Conservation (phyloP, 2,329 filamentous ascomycete species). For the Pseudodiploospora longispora region DNA sequence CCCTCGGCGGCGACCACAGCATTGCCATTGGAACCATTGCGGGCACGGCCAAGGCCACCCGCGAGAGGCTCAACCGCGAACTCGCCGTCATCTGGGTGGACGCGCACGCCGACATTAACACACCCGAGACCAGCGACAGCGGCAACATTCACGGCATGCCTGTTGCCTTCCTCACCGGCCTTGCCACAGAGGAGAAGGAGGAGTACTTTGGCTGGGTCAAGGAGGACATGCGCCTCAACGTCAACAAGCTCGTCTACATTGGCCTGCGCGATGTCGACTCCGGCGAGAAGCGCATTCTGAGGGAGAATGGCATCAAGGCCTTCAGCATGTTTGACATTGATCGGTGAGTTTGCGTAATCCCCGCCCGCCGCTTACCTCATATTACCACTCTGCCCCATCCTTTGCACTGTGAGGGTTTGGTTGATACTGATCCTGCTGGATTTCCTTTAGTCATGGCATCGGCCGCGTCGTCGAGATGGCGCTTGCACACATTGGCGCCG, state of each 20-base stretch:
- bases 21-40: conserved; percentile 92
- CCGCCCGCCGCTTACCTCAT: too few relatives aligned
- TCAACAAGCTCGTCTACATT: conserved; percentile 92
- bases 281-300: conserved; percentile 88
- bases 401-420: background rate
- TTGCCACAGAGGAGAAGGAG: conserved; percentile 66
- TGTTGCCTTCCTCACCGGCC: conserved; percentile 79
- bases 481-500: conserved; percentile 86
- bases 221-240: conserved; percentile 59
- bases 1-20: conserved; percentile 90
- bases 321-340: conserved; percentile 99
- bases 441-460: conserved; percentile 64
- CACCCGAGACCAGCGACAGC: conserved; percentile 78
- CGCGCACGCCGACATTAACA: conserved; percentile 96
- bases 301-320: conserved; percentile 84
- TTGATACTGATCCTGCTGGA: conserved; percentile 1
- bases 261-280: conserved; percentile 85
- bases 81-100: conserved; percentile 98
- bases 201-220: conserved; percentile 87
- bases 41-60: conserved; percentile 76
- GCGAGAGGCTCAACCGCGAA: conserved; percentile 73
- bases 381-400: background rate
- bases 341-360: conserved; percentile 42
- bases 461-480: conserved; percentile 97
- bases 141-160: conserved; percentile 99